Base-by-base conservation (phyloP, 2,329 filamentous ascomycete species). In the Aureobasidium sp. region DNA sequence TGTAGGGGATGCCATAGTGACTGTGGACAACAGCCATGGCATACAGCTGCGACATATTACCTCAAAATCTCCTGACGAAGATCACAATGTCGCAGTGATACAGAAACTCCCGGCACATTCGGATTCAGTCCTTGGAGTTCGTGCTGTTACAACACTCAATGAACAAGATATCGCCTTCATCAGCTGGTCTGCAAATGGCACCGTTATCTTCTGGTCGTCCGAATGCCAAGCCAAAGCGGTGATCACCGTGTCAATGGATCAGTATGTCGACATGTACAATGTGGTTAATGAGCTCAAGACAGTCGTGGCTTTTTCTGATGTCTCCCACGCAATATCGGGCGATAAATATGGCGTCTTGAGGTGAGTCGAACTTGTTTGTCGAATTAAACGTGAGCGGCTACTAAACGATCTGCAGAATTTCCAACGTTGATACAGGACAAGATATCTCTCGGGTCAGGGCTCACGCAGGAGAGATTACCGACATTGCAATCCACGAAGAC, bases 171-270 rank as follows among this genome's bases (percentile, higher is more conserved):
- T 93, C 1, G 87, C 90, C 11, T 98, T 98, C 74, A 90, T 95
- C 69, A 98, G 95, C 0, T 99, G 95, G 93, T 95, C 95, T 2
- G 88, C 87, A 27, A 90, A 90, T 60, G 96, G 96, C 7, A 89
- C 87, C 20, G 87, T 98, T 59, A 88, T 93, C 29, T 92, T 97
- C 71, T 99, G 96, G 96, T 88, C 90, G 71, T 77, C 89, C 18
- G 86, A 93, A 56, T 96, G 95, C 27, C 86, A 84, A 61, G 88
- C 91, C 68, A 90, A 88, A 70, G 84, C 85, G 20, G 88, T 88
- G 2, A 81, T 94, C 42, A 82, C 87, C 47, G 85, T 97, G 16
- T 85, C 90, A 6, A 80, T 98, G 7, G 94, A 97, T 67, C 88
- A 91, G 67, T 72, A 81, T 27, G 73, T 79, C 1, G 77, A 76